Evolutionary conservation across 371 early-diverging fungal species (phyloP), one percentile per base, ranked within the genome.

Genomic region (Mortierella sp.): DNA sequence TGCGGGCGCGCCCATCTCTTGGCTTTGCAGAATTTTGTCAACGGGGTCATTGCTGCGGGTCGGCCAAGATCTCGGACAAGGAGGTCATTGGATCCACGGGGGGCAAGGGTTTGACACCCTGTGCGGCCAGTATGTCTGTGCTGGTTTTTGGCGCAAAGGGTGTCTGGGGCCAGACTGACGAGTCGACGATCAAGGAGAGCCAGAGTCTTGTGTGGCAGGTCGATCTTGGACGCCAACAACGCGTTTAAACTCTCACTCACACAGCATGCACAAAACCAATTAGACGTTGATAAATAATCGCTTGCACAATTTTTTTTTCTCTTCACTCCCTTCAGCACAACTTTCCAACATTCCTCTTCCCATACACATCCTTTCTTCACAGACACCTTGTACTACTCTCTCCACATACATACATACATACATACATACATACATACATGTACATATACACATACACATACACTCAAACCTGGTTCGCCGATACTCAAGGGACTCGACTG

Each of bases 201-300:
- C 78, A 75, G 40, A 74, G 54, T 31, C 70, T 80, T n/a, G 85
- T 84, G 53, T 84, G 85, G 85, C 81, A 81, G 24, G 78, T 81
- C 13, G 85, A 84, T 34, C 78, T 84, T 28, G 81, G 76, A 5
- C 81, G 85, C 28, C 73, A 26, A 16, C 28, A 31, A 28, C 48
- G 28, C 26, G 19, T 14, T 16, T 46, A 14, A 44, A 61, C 34
- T 50, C 61, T 14, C 59, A 28, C 14, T 5, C 57, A 16, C 19
- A 59, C 61, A 50, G 48, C 48, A 59, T 16, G 16, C 31, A 31
- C 34, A 19, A 16, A 59, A 59, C 14, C 34, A 61, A 61, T 61
- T 57, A 57, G 57, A 57, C 57, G 26, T 5, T 19, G 9, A n/a
- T 5, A 24, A 21, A n/a, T 5, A 46, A 46, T 46, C 48, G 48